These are phyloP conservation scores for Suillus bovinus DNA, from an alignment of 768 basidiomycete species.

Conservation along the genomic window DNA sequence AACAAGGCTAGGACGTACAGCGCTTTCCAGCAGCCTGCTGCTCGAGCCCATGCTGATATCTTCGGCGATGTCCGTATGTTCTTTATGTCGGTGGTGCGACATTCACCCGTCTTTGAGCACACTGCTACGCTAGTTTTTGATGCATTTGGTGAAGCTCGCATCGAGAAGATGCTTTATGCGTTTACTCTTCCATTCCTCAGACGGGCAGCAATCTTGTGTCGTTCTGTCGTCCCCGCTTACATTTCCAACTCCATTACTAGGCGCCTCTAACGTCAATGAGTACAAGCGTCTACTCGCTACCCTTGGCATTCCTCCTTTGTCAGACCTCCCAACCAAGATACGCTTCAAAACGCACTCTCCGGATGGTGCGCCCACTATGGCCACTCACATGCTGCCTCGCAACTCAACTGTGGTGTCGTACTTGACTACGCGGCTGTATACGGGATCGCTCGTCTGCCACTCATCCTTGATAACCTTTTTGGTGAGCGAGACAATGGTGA, in stretches of 20 bases:
- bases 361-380: constrained; percentile 93
- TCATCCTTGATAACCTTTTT: constrained; percentile 82
- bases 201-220: constrained; percentile 80
- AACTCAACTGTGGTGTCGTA: constrained; percentile 74
- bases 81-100: constrained; percentile 88
- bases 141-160: constrained; percentile 77
- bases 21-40: constrained; percentile 39
- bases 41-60: constrained; percentile 62
- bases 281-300: constrained; percentile 74
- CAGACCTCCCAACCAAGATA: constrained; percentile 81
- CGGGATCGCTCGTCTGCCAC: constrained; percentile 77
- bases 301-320: constrained; percentile 78
- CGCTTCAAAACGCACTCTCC: constrained; percentile 83
- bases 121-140: constrained; percentile 79
- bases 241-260: constrained; percentile 52
- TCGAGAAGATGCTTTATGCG: constrained; percentile 83
- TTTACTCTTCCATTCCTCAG: constrained; percentile 94
- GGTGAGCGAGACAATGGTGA: constrained; percentile 67
- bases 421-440: constrained; percentile 86
- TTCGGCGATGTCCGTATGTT: constrained; percentile 89
- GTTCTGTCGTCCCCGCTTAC: constrained; percentile 65
- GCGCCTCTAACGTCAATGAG: constrained; percentile 55
- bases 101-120: constrained; percentile 85
- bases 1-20: constrained; percentile 66
- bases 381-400: constrained; percentile 74